Conservation (phyloP, 305 asterid genomes). For the Fraxinus greggii region DNA sequence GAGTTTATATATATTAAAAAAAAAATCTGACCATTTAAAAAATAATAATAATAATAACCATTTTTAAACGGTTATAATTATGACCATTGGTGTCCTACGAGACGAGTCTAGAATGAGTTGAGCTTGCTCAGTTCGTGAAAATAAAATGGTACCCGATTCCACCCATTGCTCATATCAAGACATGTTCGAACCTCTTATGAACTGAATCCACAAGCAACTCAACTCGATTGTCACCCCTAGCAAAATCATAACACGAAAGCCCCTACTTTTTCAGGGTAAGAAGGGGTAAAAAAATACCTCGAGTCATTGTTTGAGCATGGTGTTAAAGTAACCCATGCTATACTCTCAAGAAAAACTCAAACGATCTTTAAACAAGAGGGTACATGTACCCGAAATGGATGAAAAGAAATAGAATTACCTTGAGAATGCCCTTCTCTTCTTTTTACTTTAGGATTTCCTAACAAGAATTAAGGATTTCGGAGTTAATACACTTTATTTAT, state of each 20-base stretch:
- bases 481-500: not conserved
- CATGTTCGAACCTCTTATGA: no score
- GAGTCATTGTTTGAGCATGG: no score
- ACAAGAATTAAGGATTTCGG: not conserved
- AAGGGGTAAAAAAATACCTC: no score
- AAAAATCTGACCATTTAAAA: no score
- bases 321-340: no score
- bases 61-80: no score
- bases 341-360: no score
- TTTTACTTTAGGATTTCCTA: not conserved
- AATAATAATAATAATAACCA: no score
- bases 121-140: not conserved
- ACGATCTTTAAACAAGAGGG: no score
- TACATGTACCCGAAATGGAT: not conserved
- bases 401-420: not conserved
- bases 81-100: not conserved
- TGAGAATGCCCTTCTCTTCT: not conserved
- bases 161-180: not conserved
- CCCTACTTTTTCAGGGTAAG: no score
- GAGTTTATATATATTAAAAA: no score
- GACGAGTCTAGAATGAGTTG: not conserved
- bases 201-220: not conserved
- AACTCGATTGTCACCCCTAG: not conserved
- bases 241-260: not conserved
- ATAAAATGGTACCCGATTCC: no score